Base-by-base conservation (phyloP, 2,329 filamentous ascomycete species). In the Aspergillus sp. region DNA sequence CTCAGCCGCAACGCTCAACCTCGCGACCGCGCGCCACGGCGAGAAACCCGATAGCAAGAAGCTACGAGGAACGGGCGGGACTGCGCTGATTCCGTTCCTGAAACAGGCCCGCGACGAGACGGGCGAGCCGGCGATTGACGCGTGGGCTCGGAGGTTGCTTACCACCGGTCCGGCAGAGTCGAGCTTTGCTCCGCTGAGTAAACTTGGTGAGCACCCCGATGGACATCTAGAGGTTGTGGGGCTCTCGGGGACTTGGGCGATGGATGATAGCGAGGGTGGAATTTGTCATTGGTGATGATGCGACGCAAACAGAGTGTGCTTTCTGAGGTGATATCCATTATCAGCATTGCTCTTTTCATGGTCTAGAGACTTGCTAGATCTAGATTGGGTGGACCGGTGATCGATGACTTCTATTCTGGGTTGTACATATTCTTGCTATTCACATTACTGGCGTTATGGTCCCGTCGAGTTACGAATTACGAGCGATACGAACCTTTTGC, bases 91-190 rank as follows among this genome's bases (percentile, higher is more conserved):
- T 59, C 92, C 94, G 0, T 99, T 99, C 78, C 82, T 99, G 64
- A 97, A 98, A 79, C 95, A 99, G 79, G 95, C 95, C 4, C 85
- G 95, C 30, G 93, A 99, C 71, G 95, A 99, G 82, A 99, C 95
- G 0, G 91, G 92, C 17, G 94, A 98, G 76, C 92, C 93, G 1
- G 92, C 93, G 1, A 89, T 98, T 53, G 86, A 89, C 69, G 81
- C 81, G 1, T 89, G 87, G 87, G 86, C 86, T 15, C 79, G 82
- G 55, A 78, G 85, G 25, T 68, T 89, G 47, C 78, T 89, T 23
- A 86, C 81, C 64, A 85, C 84, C 59, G 83, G 81, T 0, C 80
- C 82, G 1, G 67, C 72, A 1, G 68, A 72, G 8, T 59, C 67
- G 17, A 70, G 70, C 5, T 78, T 76, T 47, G 80, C 79, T 7